Evolutionary conservation across 495 filamentous ascomycete species (phyloP), one percentile per base, ranked within the genome.

Genomic region (Haplographium delicatum): DNA sequence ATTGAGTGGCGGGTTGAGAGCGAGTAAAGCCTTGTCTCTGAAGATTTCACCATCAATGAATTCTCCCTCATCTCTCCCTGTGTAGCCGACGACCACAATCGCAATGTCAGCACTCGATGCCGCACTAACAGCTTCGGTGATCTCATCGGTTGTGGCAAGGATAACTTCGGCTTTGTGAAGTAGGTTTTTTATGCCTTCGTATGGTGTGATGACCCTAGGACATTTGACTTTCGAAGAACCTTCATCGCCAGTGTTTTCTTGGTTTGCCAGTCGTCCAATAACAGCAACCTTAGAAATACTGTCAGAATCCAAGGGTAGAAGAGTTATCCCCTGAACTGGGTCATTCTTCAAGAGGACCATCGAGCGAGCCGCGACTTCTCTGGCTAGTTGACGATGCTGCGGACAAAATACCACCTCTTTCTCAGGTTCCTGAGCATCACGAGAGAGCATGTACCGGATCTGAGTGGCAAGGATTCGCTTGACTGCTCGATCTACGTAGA

Each of bases 211-310:
- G 10, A 62, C 59, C 0, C 41, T n/a, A 15, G 59, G 59, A 13
- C 40, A 19, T 18, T 38, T 43, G 0, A 59, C n/a, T n/a, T n/a
- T 45, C 6, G 59, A 62, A 8, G 59, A 62, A 20, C 50, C 59
- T 24, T 49, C 41, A 38, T 62, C 59, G 27, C 59, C 59, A 8
- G 56, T 58, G 18, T 58, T 55, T 22, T 45, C 18, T 1, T 34
- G 16, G 33, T 35, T 45, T 1, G 59, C 56, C 18, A 62, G 38
- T 2, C 51, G 51, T 5, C 59, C 59, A 20, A 62, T 48, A 1
- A 62, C 41, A 1, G 56, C 59, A 24, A 62, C 11, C 11, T 24
- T 43, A 5, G 40, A 43, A n/a, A n/a, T n/a, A 22, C 10, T 43
- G 6, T 20, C 23, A 28, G 45, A 5, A 23, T n/a, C 31, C 28